These are phyloP conservation scores for Xylaria castorea DNA, from an alignment of 495 filamentous ascomycete genomes.

Conservation along the genomic window DNA sequence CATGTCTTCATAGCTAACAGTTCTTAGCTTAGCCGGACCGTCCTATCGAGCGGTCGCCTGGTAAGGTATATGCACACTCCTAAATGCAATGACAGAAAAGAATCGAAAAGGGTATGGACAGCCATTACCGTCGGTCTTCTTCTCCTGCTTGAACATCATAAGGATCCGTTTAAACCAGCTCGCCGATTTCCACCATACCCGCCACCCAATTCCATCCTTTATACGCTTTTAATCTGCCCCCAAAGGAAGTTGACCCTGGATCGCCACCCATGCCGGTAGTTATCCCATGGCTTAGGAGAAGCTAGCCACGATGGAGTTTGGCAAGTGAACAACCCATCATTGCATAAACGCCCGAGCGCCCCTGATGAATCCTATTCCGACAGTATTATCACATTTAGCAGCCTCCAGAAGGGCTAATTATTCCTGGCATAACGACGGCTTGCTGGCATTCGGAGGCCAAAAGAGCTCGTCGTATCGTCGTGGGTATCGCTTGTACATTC, in stretches of 20 bases:
- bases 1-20: slow-evolving; percentile 16
- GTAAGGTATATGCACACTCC: slow-evolving; percentile 31
- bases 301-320: slow-evolving; percentile 3
- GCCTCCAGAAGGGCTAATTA: slow-evolving; percentile 6
- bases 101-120: slow-evolving; percentile 20
- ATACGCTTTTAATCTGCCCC: slow-evolving; percentile 28
- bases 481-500: slow-evolving; percentile 27
- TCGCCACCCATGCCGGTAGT: background rate
- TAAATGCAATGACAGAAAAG: slow-evolving; percentile 25
- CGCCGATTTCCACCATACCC: slow-evolving; percentile 4
- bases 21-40: slow-evolving; percentile 14
- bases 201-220: slow-evolving; percentile 20
- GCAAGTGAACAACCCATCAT: slow-evolving; percentile 18
- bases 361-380: slow-evolving; percentile 16
- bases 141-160: background rate
- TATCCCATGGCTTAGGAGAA: background rate
- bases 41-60: slow-evolving; percentile 15
- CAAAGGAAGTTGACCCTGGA: slow-evolving; percentile 11
- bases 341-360: slow-evolving; percentile 17
- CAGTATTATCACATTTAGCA: slow-evolving; percentile 15
- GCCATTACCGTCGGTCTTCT: slow-evolving; percentile 18
- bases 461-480: slow-evolving; percentile 1
- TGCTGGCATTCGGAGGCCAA: background rate
- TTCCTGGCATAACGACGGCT: slow-evolving; percentile 12
- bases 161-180: slow-evolving; percentile 15